phyloP scores from a whole-genome alignment of 1,284 basidiomycete genomes.

The Meira miltonrushii region DNA sequence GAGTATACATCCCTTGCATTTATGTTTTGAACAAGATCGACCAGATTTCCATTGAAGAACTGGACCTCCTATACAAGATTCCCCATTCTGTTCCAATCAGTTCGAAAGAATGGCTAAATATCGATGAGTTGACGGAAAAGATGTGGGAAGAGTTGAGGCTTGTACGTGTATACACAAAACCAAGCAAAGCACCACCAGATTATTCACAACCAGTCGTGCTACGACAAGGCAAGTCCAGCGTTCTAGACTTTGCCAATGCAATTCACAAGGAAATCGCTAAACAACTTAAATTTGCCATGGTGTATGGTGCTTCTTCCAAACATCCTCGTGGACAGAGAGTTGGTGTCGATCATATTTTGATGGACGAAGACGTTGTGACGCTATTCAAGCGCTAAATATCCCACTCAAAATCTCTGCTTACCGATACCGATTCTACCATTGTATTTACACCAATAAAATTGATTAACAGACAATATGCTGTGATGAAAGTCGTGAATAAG shows the following conservation, averaged over 20 bases:
- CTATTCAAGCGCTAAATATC: constrained; percentile 20
- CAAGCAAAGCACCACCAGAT: constrained; percentile 82
- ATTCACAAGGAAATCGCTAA: constrained; percentile 19
- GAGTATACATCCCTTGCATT: constrained; percentile 65
- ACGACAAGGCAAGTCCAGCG: constrained; percentile 58
- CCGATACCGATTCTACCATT: neutral
- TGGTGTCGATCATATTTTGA: constrained; percentile 56
- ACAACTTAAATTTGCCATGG: constrained; percentile 65
- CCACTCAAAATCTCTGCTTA: neutral
- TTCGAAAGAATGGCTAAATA: constrained; percentile 87
- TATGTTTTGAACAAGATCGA: constrained; percentile 69
- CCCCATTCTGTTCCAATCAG: constrained; percentile 92
- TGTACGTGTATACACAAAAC: constrained; percentile 77
- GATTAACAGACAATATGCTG: neutral
- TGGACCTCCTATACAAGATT: constrained; percentile 84
- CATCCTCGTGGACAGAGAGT: constrained; percentile 95
- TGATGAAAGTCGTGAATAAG: too few species aligned
- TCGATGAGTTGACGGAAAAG: constrained; percentile 82
- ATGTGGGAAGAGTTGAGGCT: constrained; percentile 52
- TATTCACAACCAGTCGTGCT: constrained; percentile 69
- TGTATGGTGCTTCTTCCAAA: constrained; percentile 92
- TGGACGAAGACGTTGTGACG: constrained; percentile 33
- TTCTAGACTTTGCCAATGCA: constrained; percentile 71
- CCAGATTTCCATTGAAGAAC: constrained; percentile 84
- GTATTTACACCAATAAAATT: neutral